Percentiles rank a stretch among this genome's conserved stretches.
These are phyloP conservation scores for Elongisporangium anandrum DNA, from an alignment of 352 stramenopile species.

Conservation along the genomic window DNA sequence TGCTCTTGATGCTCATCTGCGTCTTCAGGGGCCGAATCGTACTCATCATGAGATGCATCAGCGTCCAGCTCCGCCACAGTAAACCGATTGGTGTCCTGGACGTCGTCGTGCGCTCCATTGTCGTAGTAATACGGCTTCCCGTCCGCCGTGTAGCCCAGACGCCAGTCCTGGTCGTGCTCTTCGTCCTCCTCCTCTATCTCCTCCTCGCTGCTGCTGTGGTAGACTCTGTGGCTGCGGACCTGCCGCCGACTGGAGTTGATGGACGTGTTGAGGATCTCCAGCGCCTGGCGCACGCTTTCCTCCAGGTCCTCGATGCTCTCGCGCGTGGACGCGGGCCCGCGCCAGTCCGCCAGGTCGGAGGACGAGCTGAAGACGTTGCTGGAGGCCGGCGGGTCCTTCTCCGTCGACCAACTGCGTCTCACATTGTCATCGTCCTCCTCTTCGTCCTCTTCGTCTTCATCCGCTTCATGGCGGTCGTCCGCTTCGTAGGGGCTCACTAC, in stretches of 20 bases:
- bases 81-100: neutral
- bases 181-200: slow-evolving; percentile 11
- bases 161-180: slow-evolving; percentile 6
- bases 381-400: neutral
- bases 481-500: neutral
- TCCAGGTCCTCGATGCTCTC: slow-evolving; percentile 34
- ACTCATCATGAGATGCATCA: neutral
- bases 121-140: slow-evolving; percentile 13
- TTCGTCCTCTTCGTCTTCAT: neutral
- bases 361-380: neutral
- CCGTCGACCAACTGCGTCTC: neutral
- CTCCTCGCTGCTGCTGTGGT: slow-evolving; percentile 15
- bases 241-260: slow-evolving; percentile 3
- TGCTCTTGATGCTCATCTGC: slow-evolving; percentile 1
- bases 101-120: slow-evolving; percentile 1
- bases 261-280: slow-evolving; percentile 42
- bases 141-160: slow-evolving; percentile 5
- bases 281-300: slow-evolving; percentile 37
- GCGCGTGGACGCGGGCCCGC: neutral
- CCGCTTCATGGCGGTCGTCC: neutral
- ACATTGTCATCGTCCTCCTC: neutral
- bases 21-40: neutral
- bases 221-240: slow-evolving; percentile 1
- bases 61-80: neutral
- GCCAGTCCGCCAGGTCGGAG: neutral